A percentile compares a stretch with the other conserved stretches of the same genome.
Evolutionary conservation across 2,329 filamentous ascomycete genomes (phyloP).

Genomic region (Diplodia scrobiculata): DNA sequence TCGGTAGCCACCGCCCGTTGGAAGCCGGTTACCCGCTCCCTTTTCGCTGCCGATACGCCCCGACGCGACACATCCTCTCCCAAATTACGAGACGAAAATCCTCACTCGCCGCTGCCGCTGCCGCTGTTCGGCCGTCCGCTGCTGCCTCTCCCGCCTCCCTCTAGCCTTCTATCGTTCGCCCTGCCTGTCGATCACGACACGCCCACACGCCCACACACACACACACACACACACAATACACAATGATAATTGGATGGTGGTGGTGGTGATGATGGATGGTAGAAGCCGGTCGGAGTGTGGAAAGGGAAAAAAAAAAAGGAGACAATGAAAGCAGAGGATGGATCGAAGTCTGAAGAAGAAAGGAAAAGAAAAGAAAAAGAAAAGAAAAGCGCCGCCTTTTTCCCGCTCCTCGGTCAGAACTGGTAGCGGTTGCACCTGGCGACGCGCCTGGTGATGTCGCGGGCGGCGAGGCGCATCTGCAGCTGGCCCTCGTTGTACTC

Average conservation of each 20-base stretch:
- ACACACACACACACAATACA: neutral
- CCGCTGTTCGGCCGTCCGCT: neutral
- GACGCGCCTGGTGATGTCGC: conserved; percentile 27
- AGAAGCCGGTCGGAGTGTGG: neutral
- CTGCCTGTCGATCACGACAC: neutral
- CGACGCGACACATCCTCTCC: conserved; percentile 5
- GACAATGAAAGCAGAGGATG: neutral
- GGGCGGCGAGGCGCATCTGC: conserved; percentile 28
- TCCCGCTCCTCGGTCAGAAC: conserved; percentile 8
- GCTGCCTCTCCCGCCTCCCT: neutral
- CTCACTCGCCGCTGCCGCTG: neutral
- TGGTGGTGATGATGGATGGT: neutral
- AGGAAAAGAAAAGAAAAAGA: neutral
- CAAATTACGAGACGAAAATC: conserved; percentile 11
- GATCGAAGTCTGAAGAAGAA: neutral
- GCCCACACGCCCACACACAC: too few species aligned
- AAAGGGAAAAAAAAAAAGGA: neutral
- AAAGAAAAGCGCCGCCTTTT: too few species aligned
- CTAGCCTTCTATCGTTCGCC: neutral
- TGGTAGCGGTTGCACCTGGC: conserved; percentile 29
- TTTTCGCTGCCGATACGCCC: neutral
- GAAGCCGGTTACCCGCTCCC: neutral
- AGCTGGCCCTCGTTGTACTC: conserved; percentile 30
- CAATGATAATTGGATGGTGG: neutral
- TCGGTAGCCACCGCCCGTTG: neutral